These are phyloP conservation scores for Zymoseptoria tritici DNA, from an alignment of 2,329 filamentous ascomycete genomes.

Conservation along the genomic window DNA sequence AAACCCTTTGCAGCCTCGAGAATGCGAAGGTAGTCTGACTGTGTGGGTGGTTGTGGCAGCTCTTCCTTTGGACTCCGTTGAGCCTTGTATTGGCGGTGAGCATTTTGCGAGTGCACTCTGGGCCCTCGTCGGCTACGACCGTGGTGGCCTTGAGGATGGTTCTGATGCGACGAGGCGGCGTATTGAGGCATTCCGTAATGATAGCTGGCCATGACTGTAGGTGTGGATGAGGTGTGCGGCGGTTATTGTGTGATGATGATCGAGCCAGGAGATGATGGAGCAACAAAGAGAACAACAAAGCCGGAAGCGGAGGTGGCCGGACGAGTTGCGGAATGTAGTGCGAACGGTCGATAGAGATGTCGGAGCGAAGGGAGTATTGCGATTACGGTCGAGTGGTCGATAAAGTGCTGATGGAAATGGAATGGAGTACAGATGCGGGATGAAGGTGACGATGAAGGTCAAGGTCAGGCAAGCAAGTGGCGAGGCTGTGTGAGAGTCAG, in stretches of 20 bases:
- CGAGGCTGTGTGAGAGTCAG: not conserved
- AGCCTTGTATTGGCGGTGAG: slow-evolving; percentile 71
- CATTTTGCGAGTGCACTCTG: slow-evolving; percentile 72
- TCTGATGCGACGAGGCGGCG: slow-evolving; percentile 46
- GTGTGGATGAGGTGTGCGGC: slow-evolving; percentile 3
- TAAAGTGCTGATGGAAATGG: not conserved
- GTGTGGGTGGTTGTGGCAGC: slow-evolving; percentile 65
- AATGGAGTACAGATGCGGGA: not conserved
- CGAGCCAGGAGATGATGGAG: not conserved
- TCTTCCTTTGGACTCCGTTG: slow-evolving; percentile 86
- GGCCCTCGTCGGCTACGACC: slow-evolving; percentile 80
- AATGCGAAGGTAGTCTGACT: slow-evolving; percentile 72
- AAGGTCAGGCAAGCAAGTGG: not conserved
- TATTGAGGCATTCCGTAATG: slow-evolving; percentile 43
- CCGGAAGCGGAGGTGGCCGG: not conserved
- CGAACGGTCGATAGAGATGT: not conserved
- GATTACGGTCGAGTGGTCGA: not conserved
- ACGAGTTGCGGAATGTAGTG: not conserved
- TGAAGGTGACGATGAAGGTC: not conserved
- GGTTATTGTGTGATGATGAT: not conserved
- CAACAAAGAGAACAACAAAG: not conserved
- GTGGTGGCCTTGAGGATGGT: slow-evolving; percentile 65
- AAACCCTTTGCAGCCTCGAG: slow-evolving; percentile 91
- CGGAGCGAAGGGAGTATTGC: not conserved
- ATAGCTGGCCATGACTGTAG: slow-evolving; percentile 41